Conservation (phyloP, 1,284 basidiomycete genomes). For the Cutaneotrichosporon sp. region DNA sequence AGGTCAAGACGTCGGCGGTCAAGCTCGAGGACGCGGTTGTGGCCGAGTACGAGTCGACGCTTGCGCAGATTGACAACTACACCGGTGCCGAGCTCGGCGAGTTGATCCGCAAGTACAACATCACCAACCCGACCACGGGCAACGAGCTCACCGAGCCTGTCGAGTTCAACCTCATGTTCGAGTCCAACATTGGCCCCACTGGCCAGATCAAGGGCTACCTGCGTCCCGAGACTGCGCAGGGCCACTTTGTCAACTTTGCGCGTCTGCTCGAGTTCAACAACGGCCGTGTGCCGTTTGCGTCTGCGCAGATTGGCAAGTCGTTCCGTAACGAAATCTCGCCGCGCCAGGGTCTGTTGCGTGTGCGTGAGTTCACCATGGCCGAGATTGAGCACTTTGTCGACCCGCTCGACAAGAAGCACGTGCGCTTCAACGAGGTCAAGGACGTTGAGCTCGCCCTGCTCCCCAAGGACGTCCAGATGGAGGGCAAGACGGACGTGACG, state of each 20-base stretch:
- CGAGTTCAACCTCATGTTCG: slow-evolving; percentile 99
- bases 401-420: slow-evolving; percentile 84
- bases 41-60: slow-evolving; percentile 69
- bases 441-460: slow-evolving; percentile 72
- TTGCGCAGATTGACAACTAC: slow-evolving; percentile 96
- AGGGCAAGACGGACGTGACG: slow-evolving; percentile 64
- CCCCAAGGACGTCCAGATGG: slow-evolving; percentile 73
- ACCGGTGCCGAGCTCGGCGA: slow-evolving; percentile 82
- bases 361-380: slow-evolving; percentile 99
- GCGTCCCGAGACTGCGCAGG: slow-evolving; percentile 96
- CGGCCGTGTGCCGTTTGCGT: slow-evolving; percentile 90
- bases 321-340: slow-evolving; percentile 99
- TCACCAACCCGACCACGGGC: slow-evolving; percentile 85
- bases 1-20: slow-evolving; percentile 67
- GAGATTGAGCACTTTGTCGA: slow-evolving; percentile 99
- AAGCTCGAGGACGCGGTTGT: slow-evolving; percentile 72
- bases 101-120: slow-evolving; percentile 74
- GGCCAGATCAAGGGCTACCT: slow-evolving; percentile 95
- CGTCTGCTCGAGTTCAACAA: slow-evolving; percentile 98
- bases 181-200: slow-evolving; percentile 93
- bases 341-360: slow-evolving; percentile 88
- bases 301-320: slow-evolving; percentile 90
- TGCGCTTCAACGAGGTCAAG: slow-evolving; percentile 74
- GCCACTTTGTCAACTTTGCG: slow-evolving; percentile 98
- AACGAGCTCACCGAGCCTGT: slow-evolving; percentile 90